Percentiles rank a stretch among this genome's conserved stretches.
Evolutionary conservation across 768 basidiomycete genomes (phyloP).

Genomic region (Xerocomellus dryophilus): DNA sequence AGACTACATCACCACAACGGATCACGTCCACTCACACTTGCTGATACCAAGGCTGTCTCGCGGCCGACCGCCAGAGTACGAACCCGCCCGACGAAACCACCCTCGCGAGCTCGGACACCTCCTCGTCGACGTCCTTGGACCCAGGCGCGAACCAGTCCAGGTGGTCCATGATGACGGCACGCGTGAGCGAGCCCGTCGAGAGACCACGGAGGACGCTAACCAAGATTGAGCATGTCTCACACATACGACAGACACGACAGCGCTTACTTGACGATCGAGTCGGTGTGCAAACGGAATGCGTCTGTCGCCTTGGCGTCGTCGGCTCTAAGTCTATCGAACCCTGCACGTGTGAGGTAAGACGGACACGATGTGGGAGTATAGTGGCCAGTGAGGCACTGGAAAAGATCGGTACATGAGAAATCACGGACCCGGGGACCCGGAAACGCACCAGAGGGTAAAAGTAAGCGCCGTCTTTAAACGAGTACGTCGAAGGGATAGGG

Average conservation of each 20-base stretch:
- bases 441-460: conserved; percentile 56
- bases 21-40: conserved; percentile 34
- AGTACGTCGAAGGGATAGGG: conserved; percentile 43
- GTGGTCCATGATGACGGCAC: conserved; percentile 70
- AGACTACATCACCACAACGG: neutral
- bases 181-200: conserved; percentile 49
- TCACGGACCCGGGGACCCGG: neutral
- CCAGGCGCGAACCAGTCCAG: conserved; percentile 58
- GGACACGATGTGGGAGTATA: conserved; percentile 62
- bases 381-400: conserved; percentile 45
- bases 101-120: conserved; percentile 52
- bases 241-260: neutral
- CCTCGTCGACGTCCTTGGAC: conserved; percentile 46
- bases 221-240: neutral
- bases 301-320: conserved; percentile 45
- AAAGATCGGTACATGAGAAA: neutral
- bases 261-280: conserved; percentile 62
- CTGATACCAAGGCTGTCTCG: conserved; percentile 64
- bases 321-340: conserved; percentile 54
- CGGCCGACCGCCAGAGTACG: conserved; percentile 66
- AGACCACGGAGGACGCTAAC: conserved; percentile 45
- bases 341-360: conserved; percentile 57
- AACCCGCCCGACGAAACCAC: conserved; percentile 58
- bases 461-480: conserved; percentile 62
- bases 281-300: conserved; percentile 67